Base-by-base conservation (phyloP, 495 filamentous ascomycete species). In the Neurospora cerealis region DNA sequence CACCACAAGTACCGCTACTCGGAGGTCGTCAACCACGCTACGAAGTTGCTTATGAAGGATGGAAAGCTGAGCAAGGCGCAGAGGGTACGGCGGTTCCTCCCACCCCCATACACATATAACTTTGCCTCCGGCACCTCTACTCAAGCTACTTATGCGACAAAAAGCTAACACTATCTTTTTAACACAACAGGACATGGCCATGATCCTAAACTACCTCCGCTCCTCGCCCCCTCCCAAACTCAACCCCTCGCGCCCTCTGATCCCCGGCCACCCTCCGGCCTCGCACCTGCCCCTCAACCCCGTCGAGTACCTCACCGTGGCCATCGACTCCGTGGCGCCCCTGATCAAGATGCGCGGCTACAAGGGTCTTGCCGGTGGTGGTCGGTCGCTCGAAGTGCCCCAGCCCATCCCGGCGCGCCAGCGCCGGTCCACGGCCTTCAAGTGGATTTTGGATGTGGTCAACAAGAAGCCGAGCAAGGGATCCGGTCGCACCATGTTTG, bases 271-370 rank as follows among this genome's bases (percentile, higher is more conserved):
- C 17, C 93, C 94, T 2, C 90, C 93, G 0, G 85, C 92, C 32
- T 81, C 86, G 10, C 91, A 95, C 70, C 88, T 97, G 39, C 92
- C 93, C 9, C 86, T 93, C 24, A 88, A 96, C 83, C 91, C 94
- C 11, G 84, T 94, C 39, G 85, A 89, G 62, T 94, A 94, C 83
- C 89, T 97, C 46, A 92, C 90, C 0, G 83, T 95, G 44, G 93
- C 95, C n/a, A 91, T 99, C 79, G 96, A 99, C 86, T 97, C 93
- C 13, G 91, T 98, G n/a, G 93, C 94, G 15, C 96, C 96, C 28
- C 86, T 99, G 32, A 83, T 98, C 77, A 91, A 91, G 38, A 89
- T 98, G 78, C 88, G 89, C 32, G 85, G 85, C 40, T 87, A 91
- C 78, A 92, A 90, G 81, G 93, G 93, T 76, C 87, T 92, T 41